Percentiles rank a stretch among this genome's conserved stretches.
Conservation (phyloP, 768 basidiomycete species). For the Rhodosporidiobolus odoratus region DNA sequence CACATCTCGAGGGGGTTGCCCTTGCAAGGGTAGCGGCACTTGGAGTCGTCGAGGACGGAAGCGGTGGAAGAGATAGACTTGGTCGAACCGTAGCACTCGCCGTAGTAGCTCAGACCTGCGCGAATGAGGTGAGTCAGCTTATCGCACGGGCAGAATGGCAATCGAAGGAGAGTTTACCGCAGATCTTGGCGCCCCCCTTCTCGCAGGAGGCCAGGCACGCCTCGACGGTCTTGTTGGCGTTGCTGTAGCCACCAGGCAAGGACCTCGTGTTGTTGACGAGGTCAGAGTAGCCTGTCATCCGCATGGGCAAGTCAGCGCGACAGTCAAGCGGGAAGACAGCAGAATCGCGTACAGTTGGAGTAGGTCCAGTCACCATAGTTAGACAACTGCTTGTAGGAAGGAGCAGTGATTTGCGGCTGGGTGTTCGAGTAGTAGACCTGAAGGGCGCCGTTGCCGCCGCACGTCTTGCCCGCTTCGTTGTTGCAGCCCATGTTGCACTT, state of each 20-base stretch:
- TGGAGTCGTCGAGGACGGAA: not conserved
- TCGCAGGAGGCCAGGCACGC: constrained; percentile 11
- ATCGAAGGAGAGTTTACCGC: too few relatives aligned
- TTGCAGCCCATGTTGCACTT: constrained; percentile 15
- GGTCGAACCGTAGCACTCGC: constrained; percentile 18
- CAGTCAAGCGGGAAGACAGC: not conserved
- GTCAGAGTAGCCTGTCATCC: constrained; percentile 7
- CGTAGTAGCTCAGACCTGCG: not conserved
- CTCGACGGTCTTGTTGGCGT: constrained; percentile 16
- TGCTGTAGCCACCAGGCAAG: not conserved
- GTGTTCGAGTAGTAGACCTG: constrained; percentile 19
- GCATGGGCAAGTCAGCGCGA: not conserved
- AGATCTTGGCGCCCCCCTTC: not conserved
- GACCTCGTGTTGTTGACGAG: constrained; percentile 17
- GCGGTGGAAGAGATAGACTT: constrained; percentile 4
- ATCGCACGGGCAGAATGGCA: too few relatives aligned
- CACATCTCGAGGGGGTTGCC: constrained; percentile 15
- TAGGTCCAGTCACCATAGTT: constrained; percentile 12
- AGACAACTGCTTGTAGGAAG: not conserved
- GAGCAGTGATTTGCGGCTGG: not conserved
- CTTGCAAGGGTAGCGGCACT: constrained; percentile 9
- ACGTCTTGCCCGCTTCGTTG: constrained; percentile 8
- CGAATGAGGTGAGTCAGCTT: too few relatives aligned
- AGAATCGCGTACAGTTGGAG: constrained; percentile 7
- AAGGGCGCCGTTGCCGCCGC: constrained; percentile 18